Evolutionary conservation across 768 basidiomycete genomes (phyloP).

Genomic region (Mycena venus): DNA sequence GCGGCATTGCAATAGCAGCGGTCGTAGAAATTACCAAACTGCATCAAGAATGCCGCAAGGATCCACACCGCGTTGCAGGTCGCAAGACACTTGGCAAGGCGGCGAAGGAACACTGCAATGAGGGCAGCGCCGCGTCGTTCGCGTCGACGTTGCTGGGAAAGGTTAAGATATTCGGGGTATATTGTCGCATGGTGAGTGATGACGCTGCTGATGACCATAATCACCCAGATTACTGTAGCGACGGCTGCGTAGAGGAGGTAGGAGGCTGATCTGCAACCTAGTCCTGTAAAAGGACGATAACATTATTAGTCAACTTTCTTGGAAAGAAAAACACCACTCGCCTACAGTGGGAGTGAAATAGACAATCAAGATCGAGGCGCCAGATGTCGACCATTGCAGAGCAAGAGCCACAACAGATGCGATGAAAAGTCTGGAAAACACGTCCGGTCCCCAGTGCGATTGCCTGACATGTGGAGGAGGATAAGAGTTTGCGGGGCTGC

Average conservation of each 20-base stretch:
- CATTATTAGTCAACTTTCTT: too few species aligned
- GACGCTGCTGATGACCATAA: slow-evolving; percentile 46
- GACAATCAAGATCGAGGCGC: slow-evolving; percentile 42
- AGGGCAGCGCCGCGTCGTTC: slow-evolving; percentile 5
- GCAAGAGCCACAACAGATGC: slow-evolving; percentile 45
- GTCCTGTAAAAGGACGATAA: too few species aligned
- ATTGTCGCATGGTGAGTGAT: slow-evolving; percentile 19
- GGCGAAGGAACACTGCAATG: slow-evolving; percentile 37
- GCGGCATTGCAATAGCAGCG: slow-evolving; percentile 48
- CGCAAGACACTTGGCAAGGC: slow-evolving; percentile 44
- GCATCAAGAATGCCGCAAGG: slow-evolving; percentile 43
- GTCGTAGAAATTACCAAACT: slow-evolving; percentile 42
- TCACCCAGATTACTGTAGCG: slow-evolving; percentile 46
- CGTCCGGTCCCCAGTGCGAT: slow-evolving; percentile 36
- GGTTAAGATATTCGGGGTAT: background rate
- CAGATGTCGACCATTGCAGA: slow-evolving; percentile 49
- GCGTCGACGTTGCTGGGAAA: too few species aligned
- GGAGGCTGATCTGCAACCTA: slow-evolving; percentile 50
- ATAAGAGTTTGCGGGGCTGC: too few species aligned
- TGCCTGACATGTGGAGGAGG: slow-evolving; percentile 8
- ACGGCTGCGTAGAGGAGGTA: slow-evolving; percentile 45
- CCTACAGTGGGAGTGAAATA: slow-evolving; percentile 48
- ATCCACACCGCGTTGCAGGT: slow-evolving; percentile 41
- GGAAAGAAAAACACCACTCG: background rate
- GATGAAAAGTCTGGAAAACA: slow-evolving; percentile 41